Conservation (phyloP, 225 moss, liverwort and hornwort genomes). For the Polytrichum formosum region DNA sequence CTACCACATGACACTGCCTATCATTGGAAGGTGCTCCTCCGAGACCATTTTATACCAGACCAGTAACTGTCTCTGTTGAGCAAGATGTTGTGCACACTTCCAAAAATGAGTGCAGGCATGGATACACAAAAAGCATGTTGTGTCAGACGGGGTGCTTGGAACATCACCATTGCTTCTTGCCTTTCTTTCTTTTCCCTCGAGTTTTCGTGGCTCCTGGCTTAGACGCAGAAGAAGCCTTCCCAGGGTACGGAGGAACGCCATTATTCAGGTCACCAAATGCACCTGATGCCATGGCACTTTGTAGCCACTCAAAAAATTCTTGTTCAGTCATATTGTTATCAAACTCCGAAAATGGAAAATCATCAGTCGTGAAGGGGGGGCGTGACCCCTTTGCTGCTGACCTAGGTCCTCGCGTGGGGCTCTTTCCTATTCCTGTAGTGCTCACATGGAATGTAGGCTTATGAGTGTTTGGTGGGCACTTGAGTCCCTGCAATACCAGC, state of each 20-base stretch:
- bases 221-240: slow-evolving; percentile 47
- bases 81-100: background rate
- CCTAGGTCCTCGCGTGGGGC: slow-evolving; percentile 46
- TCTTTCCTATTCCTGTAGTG: slow-evolving; percentile 80
- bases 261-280: slow-evolving; percentile 62
- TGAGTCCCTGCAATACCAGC: slow-evolving; percentile 68
- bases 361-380: slow-evolving; percentile 36
- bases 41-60: background rate
- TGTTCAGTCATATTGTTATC: slow-evolving; percentile 82
- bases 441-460: slow-evolving; percentile 93
- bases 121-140: background rate
- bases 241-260: slow-evolving; percentile 55
- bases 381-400: slow-evolving; percentile 51
- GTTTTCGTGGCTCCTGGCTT: slow-evolving; percentile 60
- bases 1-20: background rate
- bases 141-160: background rate
- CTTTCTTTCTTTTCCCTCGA: slow-evolving; percentile 87
- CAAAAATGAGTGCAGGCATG: background rate
- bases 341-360: slow-evolving; percentile 62
- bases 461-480: slow-evolving; percentile 91
- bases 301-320: slow-evolving; percentile 91
- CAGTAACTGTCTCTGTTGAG: background rate
- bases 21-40: background rate
- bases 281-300: slow-evolving; percentile 68
- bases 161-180: slow-evolving; percentile 87